Conservation (phyloP, 2,329 filamentous ascomycete genomes). For the Sporothrix protearum region DNA sequence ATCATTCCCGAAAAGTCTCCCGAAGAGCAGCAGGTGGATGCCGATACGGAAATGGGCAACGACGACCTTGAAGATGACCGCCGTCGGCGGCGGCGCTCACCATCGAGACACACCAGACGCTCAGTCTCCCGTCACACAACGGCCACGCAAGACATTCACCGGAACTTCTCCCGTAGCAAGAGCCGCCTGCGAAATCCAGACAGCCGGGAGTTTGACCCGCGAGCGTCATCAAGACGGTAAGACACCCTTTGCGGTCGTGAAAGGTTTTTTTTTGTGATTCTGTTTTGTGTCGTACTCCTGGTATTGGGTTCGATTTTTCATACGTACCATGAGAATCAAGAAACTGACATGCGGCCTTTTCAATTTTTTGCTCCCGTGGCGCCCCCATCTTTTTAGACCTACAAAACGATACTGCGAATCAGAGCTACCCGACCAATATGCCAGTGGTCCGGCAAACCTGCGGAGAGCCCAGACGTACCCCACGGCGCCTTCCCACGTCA, state of each 20-base stretch:
- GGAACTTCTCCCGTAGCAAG: conserved; percentile 23
- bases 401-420: conserved; percentile 28
- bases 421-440: conserved; percentile 23
- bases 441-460: conserved; percentile 18
- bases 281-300: neutral
- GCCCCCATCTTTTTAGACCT: conserved; percentile 19
- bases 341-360: conserved; percentile 18
- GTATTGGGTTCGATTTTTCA: neutral
- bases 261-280: neutral
- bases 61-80: conserved; percentile 22
- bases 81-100: conserved; percentile 20
- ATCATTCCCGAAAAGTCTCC: conserved; percentile 26
- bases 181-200: conserved; percentile 21
- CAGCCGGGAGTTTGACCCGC: conserved; percentile 24
- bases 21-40: conserved; percentile 22
- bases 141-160: conserved; percentile 23
- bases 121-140: conserved; percentile 32
- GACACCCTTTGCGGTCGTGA: neutral
- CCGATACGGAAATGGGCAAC: conserved; percentile 20
- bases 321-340: neutral
- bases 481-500: conserved; percentile 35
- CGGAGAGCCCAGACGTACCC: conserved; percentile 36
- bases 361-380: neutral
- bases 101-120: conserved; percentile 27
- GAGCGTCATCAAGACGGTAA: conserved; percentile 25